These are phyloP conservation scores for Brettanomyces custersianus DNA, from an alignment of 805 yeast genomes.

Conservation along the genomic window DNA sequence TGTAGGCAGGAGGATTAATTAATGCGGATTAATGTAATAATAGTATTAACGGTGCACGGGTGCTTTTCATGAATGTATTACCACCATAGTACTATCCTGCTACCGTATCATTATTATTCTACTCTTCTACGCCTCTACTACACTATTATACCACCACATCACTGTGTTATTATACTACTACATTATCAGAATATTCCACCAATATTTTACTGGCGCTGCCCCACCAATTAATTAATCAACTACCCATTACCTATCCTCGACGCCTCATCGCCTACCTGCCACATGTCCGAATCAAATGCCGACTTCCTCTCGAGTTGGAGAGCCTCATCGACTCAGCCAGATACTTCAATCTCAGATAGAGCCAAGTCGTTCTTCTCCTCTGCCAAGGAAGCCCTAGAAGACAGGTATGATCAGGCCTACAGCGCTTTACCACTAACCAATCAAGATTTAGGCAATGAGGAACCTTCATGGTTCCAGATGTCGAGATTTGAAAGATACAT, in stretches of 20 bases:
- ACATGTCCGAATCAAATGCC: conserved; percentile 15
- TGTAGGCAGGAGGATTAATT: too few relatives aligned
- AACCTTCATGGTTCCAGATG: conserved; percentile 69
- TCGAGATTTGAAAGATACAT: conserved; percentile 74
- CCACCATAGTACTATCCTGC: too few relatives aligned
- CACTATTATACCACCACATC: too few relatives aligned
- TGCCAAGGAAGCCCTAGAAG: conserved; percentile 16
- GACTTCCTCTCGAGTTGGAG: conserved; percentile 23
- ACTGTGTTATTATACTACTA: too few relatives aligned
- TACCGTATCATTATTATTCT: too few relatives aligned
- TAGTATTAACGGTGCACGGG: too few relatives aligned
- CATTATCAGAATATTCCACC: too few relatives aligned
- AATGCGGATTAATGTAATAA: too few relatives aligned
- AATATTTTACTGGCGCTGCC: neutral
- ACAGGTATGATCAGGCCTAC: conserved; percentile 45
- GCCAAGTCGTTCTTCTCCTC: conserved; percentile 7
- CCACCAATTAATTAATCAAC: neutral
- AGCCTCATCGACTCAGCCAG: conserved; percentile 2
- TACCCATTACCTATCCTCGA: neutral
- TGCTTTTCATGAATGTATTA: too few relatives aligned
- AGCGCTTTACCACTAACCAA: conserved; percentile 56
- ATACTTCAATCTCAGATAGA: conserved; percentile 3
- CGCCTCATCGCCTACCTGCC: too few relatives aligned
- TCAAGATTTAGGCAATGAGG: conserved; percentile 41
- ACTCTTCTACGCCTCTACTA: too few relatives aligned